Percentiles rank a stretch among this genome's conserved stretches.
Evolutionary conservation across 768 basidiomycete species (phyloP).

Genomic region (Lactarius hatsudake): DNA sequence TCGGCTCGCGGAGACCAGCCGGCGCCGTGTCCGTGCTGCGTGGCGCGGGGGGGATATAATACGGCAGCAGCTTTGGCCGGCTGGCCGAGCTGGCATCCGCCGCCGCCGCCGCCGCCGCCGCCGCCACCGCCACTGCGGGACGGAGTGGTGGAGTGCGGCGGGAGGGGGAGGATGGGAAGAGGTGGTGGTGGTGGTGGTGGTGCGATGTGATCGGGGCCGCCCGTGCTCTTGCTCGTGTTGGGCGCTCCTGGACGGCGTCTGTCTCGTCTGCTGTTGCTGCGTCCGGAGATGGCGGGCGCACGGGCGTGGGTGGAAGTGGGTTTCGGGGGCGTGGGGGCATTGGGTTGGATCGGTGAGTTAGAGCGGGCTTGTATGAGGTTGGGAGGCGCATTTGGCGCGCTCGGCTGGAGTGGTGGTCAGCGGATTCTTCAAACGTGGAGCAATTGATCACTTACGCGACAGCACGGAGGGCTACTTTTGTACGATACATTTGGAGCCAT

Average conservation of each 20-base stretch:
- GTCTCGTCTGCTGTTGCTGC: constrained; percentile 26
- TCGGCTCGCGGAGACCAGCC: constrained; percentile 35
- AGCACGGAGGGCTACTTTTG: constrained; percentile 73
- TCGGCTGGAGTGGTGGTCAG: constrained; percentile 46
- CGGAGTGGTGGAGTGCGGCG: not conserved
- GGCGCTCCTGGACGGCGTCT: too few relatives aligned
- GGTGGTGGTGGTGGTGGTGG: not conserved
- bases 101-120: too few relatives aligned
- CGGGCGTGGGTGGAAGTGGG: constrained; percentile 31
- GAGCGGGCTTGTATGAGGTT: constrained; percentile 34
- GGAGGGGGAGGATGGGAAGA: not conserved
- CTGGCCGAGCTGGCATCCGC: constrained; percentile 31
- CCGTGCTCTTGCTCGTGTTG: not conserved
- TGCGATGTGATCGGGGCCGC: constrained; percentile 10
- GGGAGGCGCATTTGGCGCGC: constrained; percentile 80
- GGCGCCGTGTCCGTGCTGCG: constrained; percentile 31
- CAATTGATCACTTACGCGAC: constrained; percentile 62
- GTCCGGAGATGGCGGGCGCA: constrained; percentile 27
- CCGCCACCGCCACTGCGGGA: too few relatives aligned
- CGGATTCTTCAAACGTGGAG: constrained; percentile 17
- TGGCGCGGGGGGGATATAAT: not conserved
- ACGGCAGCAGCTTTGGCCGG: constrained; percentile 37
- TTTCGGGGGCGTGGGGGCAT: constrained; percentile 33
- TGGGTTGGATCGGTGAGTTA: constrained; percentile 38
- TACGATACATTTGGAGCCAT: constrained; percentile 68